Evolutionary conservation across 305 asterid species (phyloP).

Genomic region (Fraxinus sp.): DNA sequence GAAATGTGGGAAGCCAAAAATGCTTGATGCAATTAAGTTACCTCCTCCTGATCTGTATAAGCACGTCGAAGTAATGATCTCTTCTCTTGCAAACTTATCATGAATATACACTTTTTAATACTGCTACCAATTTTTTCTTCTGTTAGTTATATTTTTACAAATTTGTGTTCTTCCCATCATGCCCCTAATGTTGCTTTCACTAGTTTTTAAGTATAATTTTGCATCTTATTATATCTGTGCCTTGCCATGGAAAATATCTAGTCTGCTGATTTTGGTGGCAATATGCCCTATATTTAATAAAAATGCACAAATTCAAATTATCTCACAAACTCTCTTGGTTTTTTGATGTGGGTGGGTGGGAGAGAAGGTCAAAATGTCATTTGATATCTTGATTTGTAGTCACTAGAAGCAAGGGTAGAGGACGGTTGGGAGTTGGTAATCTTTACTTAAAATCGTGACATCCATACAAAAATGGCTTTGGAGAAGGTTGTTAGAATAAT

Average conservation of each 20-base stretch:
- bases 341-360: background rate
- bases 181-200: background rate
- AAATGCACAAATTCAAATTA: background rate
- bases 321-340: background rate
- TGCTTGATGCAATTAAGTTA: conserved; percentile 83
- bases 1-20: conserved; percentile 86
- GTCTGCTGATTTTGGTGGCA: background rate
- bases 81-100: conserved; percentile 12
- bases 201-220: conserved; percentile 14
- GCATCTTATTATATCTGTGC: conserved; percentile 5
- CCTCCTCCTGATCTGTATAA: conserved; percentile 92
- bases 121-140: background rate
- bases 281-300: background rate
- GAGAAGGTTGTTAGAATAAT: background rate
- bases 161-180: conserved; percentile 12
- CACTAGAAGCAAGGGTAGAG: background rate
- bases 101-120: background rate
- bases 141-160: background rate
- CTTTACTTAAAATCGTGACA: background rate
- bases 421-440: background rate
- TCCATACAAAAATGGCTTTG: background rate
- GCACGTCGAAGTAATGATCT: conserved; percentile 60
- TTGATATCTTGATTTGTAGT: background rate
- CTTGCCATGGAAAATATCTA: background rate
- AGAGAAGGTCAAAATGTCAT: background rate